These are phyloP conservation scores for Circinella umbellata DNA, from an alignment of 371 early-diverging fungal species.

Conservation along the genomic window DNA sequence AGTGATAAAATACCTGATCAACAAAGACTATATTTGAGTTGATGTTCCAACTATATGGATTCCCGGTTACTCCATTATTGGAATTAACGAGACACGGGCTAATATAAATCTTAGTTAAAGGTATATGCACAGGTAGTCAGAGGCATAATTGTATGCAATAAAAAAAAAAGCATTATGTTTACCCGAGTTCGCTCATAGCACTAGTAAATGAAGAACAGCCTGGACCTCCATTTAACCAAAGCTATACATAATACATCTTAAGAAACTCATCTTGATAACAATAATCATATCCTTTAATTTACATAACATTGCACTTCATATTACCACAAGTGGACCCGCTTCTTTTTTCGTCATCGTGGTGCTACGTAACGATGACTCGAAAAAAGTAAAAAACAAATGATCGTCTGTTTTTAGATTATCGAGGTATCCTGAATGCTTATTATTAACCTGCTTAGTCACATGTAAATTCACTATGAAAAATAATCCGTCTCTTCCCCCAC, in stretches of 20 bases:
- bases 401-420: constrained; percentile 17
- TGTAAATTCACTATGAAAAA: not conserved
- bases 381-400: constrained; percentile 87
- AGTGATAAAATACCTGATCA: constrained; percentile 63
- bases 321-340: constrained; percentile 68
- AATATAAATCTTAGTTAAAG: not conserved
- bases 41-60: constrained; percentile 80
- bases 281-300: too few relatives aligned
- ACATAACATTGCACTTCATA: not conserved
- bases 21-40: constrained; percentile 84
- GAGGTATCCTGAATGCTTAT: constrained; percentile 13
- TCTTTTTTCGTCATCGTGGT: constrained; percentile 47
- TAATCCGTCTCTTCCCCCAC: too few relatives aligned
- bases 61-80: constrained; percentile 59
- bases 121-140: not conserved
- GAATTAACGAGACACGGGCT: constrained; percentile 69
- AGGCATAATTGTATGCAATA: not conserved
- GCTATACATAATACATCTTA: constrained; percentile 6
- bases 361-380: constrained; percentile 68
- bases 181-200: constrained; percentile 1
- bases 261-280: too few relatives aligned
- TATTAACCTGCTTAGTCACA: not conserved
- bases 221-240: constrained; percentile 88
- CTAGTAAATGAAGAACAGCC: constrained; percentile 73
- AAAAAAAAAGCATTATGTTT: not conserved